Base-by-base conservation (phyloP, 805 yeast genomes). In the Jamesozyma hellenica region DNA sequence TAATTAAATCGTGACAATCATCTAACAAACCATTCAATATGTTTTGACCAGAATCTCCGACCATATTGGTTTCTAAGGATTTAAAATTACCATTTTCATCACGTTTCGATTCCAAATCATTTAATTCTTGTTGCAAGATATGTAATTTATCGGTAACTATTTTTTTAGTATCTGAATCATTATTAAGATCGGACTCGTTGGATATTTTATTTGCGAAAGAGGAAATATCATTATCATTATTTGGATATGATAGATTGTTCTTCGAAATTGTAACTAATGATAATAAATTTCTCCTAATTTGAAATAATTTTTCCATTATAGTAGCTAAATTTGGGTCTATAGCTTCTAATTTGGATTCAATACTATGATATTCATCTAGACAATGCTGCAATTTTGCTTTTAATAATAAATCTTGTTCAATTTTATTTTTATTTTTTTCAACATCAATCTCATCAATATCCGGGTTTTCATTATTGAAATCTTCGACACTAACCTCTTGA, bases 1-100 rank as follows among this genome's bases (percentile, higher is more conserved):
- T 72, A 32, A 86, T 63, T 42, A 85, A 67, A 48, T 78, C 79
- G 55, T 79, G 77, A 57, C 95, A 84, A 55, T 86, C 94, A 59
- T 86, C 95, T 21, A 85, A 65, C 33, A 87, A 64, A 7, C 88
- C 90, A 53, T 81, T 80, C 37, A 82, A 60, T 1, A 80, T 77
- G 36, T 54, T 61, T 43, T 67, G 70, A 16, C 73, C 71, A 40
- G 61, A 56, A 39, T 52, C 60, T 26, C 51, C 60, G 13, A 56
- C 59, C 38, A 58, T 38, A 28, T 54, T 56, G 2, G 66, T 51
- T 42, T 60, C 66, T 30, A 60, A 40, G 4, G 68, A 61, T 37
- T 52, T 52, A 53, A 80, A 78, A 47, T 70, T 67, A 16, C 82
- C 88, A 39, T 65, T 69, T 8, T 68, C 60, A 51, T 77, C 80